Conservation (phyloP, 169 alveolate genomes). For the Plasmodium malariae region DNA sequence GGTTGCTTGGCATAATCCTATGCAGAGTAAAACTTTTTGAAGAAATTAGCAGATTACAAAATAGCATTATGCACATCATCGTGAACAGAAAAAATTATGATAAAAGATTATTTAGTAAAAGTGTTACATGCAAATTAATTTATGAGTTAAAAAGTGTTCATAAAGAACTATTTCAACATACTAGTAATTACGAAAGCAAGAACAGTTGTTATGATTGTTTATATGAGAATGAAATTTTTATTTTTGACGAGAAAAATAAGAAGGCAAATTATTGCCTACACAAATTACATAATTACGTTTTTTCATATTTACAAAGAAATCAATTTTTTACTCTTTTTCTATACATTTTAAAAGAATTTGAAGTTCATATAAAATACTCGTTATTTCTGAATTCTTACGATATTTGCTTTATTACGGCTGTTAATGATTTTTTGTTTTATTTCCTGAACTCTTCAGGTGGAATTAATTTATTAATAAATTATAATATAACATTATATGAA, state of each 20-base stretch:
- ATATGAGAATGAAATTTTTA: slow-evolving; percentile 71
- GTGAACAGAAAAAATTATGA: slow-evolving; percentile 14
- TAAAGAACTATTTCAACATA: slow-evolving; percentile 73
- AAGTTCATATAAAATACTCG: slow-evolving; percentile 41
- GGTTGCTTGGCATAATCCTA: slow-evolving; percentile 67
- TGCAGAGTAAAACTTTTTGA: slow-evolving; percentile 55
- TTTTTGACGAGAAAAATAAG: slow-evolving; percentile 38
- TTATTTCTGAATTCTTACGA: slow-evolving; percentile 70
- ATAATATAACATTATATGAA: slow-evolving; percentile 43
- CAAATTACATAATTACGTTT: slow-evolving; percentile 67
- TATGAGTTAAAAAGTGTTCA: slow-evolving; percentile 64
- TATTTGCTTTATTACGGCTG: slow-evolving; percentile 64
- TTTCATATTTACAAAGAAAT: slow-evolving; percentile 48
- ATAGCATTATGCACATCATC: slow-evolving; percentile 29
- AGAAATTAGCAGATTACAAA: slow-evolving; percentile 29
- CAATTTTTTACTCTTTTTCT: slow-evolving; percentile 63
- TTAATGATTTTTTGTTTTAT: slow-evolving; percentile 71
- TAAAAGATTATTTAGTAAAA: slow-evolving; percentile 19
- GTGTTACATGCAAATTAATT: slow-evolving; percentile 15
- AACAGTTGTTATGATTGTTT: slow-evolving; percentile 70
- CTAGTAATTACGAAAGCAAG: slow-evolving; percentile 67
- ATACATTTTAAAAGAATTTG: slow-evolving; percentile 74
- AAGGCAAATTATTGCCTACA: slow-evolving; percentile 29
- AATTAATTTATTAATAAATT: slow-evolving; percentile 46
- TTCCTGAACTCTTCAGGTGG: slow-evolving; percentile 78